A percentile compares a stretch with the other conserved stretches of the same genome.
Conservation (phyloP, 2,329 filamentous ascomycete species). For the Paraphoma sp. region DNA sequence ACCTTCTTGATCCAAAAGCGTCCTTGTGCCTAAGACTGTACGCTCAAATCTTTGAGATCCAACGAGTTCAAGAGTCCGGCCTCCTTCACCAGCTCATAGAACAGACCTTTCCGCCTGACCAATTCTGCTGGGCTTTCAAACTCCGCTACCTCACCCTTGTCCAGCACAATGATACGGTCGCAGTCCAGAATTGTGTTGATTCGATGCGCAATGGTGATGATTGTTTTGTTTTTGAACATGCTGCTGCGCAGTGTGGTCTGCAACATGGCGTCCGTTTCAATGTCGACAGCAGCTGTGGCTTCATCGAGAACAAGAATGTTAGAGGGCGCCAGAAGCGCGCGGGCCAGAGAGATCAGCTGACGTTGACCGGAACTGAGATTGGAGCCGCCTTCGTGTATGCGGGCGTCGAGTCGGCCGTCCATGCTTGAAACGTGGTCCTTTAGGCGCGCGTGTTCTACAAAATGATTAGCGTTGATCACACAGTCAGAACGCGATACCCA, state of each 20-base stretch:
- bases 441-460: constrained; percentile 84
- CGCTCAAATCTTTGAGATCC: constrained; percentile 9
- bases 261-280: constrained; percentile 70
- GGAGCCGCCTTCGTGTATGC: constrained; percentile 92
- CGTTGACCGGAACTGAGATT: constrained; percentile 96
- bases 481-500: constrained; percentile 55
- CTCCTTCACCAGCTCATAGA: constrained; percentile 91
- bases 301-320: constrained; percentile 98
- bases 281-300: constrained; percentile 81
- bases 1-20: neutral
- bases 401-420: constrained; percentile 88
- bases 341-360: constrained; percentile 90
- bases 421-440: constrained; percentile 88
- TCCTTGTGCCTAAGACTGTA: neutral
- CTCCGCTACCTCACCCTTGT: constrained; percentile 87
- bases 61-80: constrained; percentile 69
- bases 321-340: constrained; percentile 90
- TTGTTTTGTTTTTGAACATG: constrained; percentile 87
- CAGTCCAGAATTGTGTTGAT: constrained; percentile 94
- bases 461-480: constrained; percentile 25
- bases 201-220: constrained; percentile 97
- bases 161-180: constrained; percentile 91
- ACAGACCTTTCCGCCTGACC: constrained; percentile 76
- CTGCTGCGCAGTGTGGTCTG: constrained; percentile 68
- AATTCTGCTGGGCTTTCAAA: constrained; percentile 87